Evolutionary conservation across 192 early-diverging fungal species (phyloP).

Genomic region (Backusella morwellensis): DNA sequence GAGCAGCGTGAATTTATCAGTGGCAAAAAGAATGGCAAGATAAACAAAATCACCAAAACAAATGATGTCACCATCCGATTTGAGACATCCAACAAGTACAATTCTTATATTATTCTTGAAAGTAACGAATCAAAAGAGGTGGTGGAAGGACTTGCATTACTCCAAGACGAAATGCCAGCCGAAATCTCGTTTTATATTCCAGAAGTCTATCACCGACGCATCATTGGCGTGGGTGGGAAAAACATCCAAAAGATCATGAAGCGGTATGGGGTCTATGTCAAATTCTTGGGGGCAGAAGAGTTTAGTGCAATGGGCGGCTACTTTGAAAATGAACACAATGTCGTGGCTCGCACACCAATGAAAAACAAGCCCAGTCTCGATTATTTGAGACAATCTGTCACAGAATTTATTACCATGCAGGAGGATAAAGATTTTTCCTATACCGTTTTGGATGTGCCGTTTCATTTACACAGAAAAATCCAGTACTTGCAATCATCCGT

Average conservation of each 20-base stretch:
- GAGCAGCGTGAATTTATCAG: constrained; percentile 83
- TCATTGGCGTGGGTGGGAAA: constrained; percentile 81
- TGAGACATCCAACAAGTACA: constrained; percentile 67
- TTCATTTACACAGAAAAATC: constrained; percentile 33
- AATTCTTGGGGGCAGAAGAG: constrained; percentile 78
- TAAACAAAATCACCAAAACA: constrained; percentile 76
- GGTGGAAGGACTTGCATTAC: constrained; percentile 59
- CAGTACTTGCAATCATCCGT: background rate
- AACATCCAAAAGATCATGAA: constrained; percentile 88
- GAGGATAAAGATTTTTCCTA: constrained; percentile 47
- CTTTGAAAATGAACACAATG: constrained; percentile 78
- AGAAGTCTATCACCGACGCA: constrained; percentile 75
- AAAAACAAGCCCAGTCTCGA: constrained; percentile 69
- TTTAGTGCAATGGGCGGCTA: constrained; percentile 71
- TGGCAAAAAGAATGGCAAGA: constrained; percentile 84
- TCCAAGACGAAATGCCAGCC: constrained; percentile 76
- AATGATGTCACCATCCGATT: constrained; percentile 63
- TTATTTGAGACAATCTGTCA: constrained; percentile 58
- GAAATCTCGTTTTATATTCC: constrained; percentile 79
- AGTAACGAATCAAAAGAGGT: constrained; percentile 47
- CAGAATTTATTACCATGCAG: constrained; percentile 52
- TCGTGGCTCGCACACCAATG: constrained; percentile 77
- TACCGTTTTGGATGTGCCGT: constrained; percentile 30
- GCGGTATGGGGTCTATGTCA: constrained; percentile 79
- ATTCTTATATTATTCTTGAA: constrained; percentile 69